These are phyloP conservation scores for Phytophthora nicotianae DNA, from an alignment of 352 stramenopile species.

Conservation along the genomic window DNA sequence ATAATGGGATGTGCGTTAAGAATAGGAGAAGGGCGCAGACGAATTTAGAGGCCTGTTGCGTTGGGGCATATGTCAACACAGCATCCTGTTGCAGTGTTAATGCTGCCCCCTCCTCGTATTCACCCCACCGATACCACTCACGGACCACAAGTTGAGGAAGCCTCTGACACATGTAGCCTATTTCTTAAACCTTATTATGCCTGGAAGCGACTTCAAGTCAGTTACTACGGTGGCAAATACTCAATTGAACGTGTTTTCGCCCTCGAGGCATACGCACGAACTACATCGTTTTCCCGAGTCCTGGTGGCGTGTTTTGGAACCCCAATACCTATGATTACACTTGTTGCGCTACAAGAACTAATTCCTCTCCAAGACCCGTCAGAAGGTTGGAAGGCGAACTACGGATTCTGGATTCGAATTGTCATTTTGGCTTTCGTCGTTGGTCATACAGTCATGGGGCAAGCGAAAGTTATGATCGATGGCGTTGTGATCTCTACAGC, in stretches of 20 bases:
- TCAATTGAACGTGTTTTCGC: conserved; percentile 9
- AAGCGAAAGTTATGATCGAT: neutral
- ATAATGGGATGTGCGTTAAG: too few relatives aligned
- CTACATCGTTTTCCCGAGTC: neutral
- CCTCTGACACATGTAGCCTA: neutral
- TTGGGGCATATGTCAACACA: neutral
- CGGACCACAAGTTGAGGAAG: neutral
- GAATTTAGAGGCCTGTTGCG: too few relatives aligned
- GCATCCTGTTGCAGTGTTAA: neutral
- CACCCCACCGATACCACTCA: neutral
- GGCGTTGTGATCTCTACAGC: neutral
- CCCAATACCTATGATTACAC: conserved; percentile 4
- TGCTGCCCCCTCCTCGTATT: neutral
- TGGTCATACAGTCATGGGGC: neutral
- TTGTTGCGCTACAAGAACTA: conserved; percentile 5
- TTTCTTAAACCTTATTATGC: neutral
- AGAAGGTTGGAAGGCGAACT: conserved; percentile 10
- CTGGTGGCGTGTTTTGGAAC: conserved; percentile 9
- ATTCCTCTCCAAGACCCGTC: conserved; percentile 11
- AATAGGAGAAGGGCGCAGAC: too few relatives aligned
- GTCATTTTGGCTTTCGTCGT: neutral
- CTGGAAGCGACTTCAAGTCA: conserved; percentile 14
- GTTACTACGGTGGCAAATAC: conserved; percentile 15
- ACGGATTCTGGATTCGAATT: conserved; percentile 12
- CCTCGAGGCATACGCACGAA: conserved; percentile 14